phyloP scores from a whole-genome alignment of 805 yeast genomes.

The Spencermartinsiella europaea region DNA sequence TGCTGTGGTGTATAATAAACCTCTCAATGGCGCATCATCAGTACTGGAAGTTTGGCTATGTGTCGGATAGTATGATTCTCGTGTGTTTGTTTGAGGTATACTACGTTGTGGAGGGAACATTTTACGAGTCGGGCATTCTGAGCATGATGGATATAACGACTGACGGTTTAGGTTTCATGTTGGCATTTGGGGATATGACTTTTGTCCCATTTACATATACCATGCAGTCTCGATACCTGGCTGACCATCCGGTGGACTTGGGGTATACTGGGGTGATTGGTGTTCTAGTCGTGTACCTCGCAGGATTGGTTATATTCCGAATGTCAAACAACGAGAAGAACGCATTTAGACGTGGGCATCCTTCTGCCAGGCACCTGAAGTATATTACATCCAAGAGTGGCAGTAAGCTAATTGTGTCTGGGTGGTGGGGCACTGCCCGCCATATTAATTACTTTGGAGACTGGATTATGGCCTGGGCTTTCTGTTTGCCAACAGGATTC shows the following conservation, averaged over 20 bases:
- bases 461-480: constrained; percentile 84
- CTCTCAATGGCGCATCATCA: constrained; percentile 78
- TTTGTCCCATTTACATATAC: constrained; percentile 91
- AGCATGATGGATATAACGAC: constrained; percentile 95
- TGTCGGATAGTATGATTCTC: constrained; percentile 68
- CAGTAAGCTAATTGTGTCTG: constrained; percentile 74
- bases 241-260: constrained; percentile 55
- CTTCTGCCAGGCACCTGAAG: constrained; percentile 54
- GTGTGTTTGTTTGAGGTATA: constrained; percentile 67
- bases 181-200: constrained; percentile 88
- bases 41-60: constrained; percentile 51
- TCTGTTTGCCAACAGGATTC: constrained; percentile 89
- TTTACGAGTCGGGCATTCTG: constrained; percentile 82
- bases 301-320: constrained; percentile 80
- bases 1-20: constrained; percentile 78
- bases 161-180: constrained; percentile 97
- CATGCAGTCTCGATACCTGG: constrained; percentile 76
- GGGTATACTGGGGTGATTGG: constrained; percentile 37
- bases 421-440: constrained; percentile 95
- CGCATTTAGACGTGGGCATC: constrained; percentile 71
- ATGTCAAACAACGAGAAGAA: constrained; percentile 81
- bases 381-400: constrained; percentile 71
- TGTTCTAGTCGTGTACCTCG: constrained; percentile 45
- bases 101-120: constrained; percentile 86
- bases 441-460: constrained; percentile 96